Conservation (phyloP, 2,329 filamentous ascomycete species). For the Trichoderma harzianum region DNA sequence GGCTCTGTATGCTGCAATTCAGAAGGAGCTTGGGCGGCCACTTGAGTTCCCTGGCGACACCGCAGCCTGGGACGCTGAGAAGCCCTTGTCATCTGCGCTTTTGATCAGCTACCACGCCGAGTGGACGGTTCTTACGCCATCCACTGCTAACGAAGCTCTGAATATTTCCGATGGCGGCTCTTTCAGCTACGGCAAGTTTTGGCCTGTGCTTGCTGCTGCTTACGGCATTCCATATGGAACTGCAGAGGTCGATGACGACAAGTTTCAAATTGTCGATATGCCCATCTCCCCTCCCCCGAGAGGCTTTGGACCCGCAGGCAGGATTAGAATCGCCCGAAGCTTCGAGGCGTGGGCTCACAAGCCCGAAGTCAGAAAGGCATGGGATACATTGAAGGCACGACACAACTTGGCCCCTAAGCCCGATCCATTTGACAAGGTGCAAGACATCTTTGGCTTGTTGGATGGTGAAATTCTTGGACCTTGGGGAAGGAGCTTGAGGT, state of each 20-base stretch:
- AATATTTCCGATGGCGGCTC: not conserved
- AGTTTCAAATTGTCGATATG: not conserved
- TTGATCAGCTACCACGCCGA: constrained; percentile 3
- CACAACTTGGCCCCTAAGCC: not conserved
- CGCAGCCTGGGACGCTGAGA: constrained; percentile 1
- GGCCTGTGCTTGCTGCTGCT: constrained; percentile 5
- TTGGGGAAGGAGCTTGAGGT: not conserved
- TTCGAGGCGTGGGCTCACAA: constrained; percentile 1
- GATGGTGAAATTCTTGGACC: not conserved
- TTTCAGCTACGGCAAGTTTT: constrained; percentile 3
- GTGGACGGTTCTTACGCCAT: not conserved
- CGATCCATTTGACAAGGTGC: not conserved
- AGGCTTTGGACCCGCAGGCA: not conserved
- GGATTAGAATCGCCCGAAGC: not conserved
- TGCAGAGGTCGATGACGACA: not conserved
- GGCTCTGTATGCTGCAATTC: not conserved
- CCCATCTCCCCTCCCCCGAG: not conserved
- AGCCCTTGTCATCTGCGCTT: not conserved
- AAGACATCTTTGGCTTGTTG: not conserved
- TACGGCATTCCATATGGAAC: not conserved
- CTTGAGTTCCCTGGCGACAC: not conserved
- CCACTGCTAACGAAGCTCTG: not conserved
- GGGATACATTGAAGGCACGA: not conserved
- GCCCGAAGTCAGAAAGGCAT: not conserved
- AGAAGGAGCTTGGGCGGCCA: not conserved